These are phyloP conservation scores for Colletotrichum liriopes DNA, from an alignment of 2,329 filamentous ascomycete species.

Conservation along the genomic window DNA sequence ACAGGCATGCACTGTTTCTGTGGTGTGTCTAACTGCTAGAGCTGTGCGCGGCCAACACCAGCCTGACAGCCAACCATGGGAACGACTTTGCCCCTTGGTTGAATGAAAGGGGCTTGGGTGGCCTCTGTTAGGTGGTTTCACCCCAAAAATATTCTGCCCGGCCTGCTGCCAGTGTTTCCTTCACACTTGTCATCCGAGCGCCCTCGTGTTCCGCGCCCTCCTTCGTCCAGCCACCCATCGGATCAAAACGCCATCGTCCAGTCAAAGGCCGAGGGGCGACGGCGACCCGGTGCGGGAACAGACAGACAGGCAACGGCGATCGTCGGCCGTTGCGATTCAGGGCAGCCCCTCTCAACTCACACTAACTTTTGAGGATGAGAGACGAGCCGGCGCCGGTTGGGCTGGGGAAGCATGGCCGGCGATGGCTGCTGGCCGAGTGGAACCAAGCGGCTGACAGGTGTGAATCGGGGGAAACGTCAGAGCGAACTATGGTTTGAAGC, in stretches of 20 bases:
- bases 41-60: slow-evolving; percentile 16
- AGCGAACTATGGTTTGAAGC: slow-evolving; percentile 25
- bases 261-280: neutral
- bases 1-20: slow-evolving; percentile 2
- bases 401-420: slow-evolving; percentile 31
- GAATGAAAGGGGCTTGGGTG: slow-evolving; percentile 31
- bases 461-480: slow-evolving; percentile 28
- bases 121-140: slow-evolving; percentile 33
- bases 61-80: neutral
- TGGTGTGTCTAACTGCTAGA: neutral
- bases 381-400: slow-evolving; percentile 26
- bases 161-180: slow-evolving; percentile 14
- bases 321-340: slow-evolving; percentile 40
- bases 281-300: slow-evolving; percentile 4
- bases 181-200: slow-evolving; percentile 36
- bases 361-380: slow-evolving; percentile 32
- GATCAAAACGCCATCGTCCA: slow-evolving; percentile 13
- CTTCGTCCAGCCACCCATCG: slow-evolving; percentile 13
- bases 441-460: slow-evolving; percentile 32
- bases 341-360: slow-evolving; percentile 14
- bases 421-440: slow-evolving; percentile 11
- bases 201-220: slow-evolving; percentile 22
- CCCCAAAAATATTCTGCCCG: slow-evolving; percentile 26
- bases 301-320: slow-evolving; percentile 28
- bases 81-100: neutral